Evolutionary conservation across 768 basidiomycete species (phyloP).

Genomic region (Podaxis mareebaensis): DNA sequence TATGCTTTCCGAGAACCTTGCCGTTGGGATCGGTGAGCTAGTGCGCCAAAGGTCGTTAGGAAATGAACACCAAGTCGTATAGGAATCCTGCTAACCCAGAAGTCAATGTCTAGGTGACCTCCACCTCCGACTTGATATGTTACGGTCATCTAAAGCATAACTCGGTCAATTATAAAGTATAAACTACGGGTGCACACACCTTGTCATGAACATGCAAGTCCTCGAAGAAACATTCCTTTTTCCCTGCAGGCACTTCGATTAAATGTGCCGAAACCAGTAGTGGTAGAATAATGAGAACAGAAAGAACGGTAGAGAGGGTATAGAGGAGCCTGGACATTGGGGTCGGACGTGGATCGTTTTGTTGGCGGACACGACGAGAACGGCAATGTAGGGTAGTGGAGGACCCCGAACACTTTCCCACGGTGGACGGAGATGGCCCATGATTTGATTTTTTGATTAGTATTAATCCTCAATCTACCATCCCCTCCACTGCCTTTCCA

Average conservation of each 20-base stretch:
- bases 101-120: conserved; percentile 96
- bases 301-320: conserved; percentile 8
- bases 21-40: conserved; percentile 83
- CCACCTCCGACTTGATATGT: conserved; percentile 99
- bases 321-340: conserved; percentile 12
- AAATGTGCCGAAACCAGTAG: conserved; percentile 59
- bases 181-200: conserved; percentile 38
- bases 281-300: conserved; percentile 40
- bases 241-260: conserved; percentile 73
- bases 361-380: conserved; percentile 16
- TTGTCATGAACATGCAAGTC: conserved; percentile 91
- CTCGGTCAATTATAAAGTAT: conserved; percentile 7
- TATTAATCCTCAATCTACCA: conserved; percentile 17
- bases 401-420: conserved; percentile 11
- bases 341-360: not conserved
- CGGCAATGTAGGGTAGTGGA: conserved; percentile 5
- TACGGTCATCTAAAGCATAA: conserved; percentile 82
- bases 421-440: conserved; percentile 15
- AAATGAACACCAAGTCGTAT: conserved; percentile 3
- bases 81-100: conserved; percentile 63
- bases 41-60: conserved; percentile 16
- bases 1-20: conserved; percentile 70
- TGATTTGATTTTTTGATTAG: conserved; percentile 17
- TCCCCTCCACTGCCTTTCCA: conserved; percentile 28
- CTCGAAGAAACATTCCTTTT: conserved; percentile 96